A percentile compares a stretch with the other conserved stretches of the same genome.
phyloP scores from a whole-genome alignment of 176 grass and related monocot genomes.

The Areca catechu region DNA sequence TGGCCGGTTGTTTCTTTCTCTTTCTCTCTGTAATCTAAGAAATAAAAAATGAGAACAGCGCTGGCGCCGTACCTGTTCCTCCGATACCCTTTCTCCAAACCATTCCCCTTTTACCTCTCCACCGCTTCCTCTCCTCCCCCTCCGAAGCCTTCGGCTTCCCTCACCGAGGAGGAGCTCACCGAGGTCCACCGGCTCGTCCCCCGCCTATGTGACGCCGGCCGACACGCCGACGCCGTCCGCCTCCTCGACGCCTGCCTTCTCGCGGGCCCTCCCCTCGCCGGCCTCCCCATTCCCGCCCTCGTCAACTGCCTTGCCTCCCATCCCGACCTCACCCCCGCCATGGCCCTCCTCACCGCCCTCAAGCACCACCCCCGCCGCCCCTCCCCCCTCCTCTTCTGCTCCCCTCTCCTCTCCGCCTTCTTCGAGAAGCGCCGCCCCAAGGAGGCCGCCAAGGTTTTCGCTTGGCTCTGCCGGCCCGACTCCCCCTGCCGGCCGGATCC shows the following conservation, averaged over 20 bases:
- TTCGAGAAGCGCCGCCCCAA: conserved; percentile 3
- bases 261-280: conserved; percentile 1
- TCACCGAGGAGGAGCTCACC: conserved; percentile 11
- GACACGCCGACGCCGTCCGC: conserved; percentile 14
- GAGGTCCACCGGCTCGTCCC: conserved; percentile 16
- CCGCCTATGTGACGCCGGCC: conserved; percentile 13
- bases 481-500: conserved; percentile 23
- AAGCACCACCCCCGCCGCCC: conserved; percentile 25
- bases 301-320: conserved; percentile 17
- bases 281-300: conserved; percentile 12
- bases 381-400: conserved; percentile 30
- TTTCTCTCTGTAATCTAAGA: no score
- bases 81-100: not conserved
- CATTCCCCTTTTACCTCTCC: not conserved
- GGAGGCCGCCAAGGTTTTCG: conserved; percentile 27
- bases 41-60: not conserved
- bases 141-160: not conserved
- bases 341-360: conserved; percentile 30
- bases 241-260: conserved; percentile 20
- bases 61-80: not conserved
- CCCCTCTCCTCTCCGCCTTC: conserved; percentile 30
- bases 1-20: no score
- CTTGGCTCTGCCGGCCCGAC: conserved; percentile 26
- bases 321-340: conserved; percentile 20
- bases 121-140: not conserved